phyloP scores from a whole-genome alignment of 2,329 filamentous ascomycete species.

The Hypoxylon sp. region DNA sequence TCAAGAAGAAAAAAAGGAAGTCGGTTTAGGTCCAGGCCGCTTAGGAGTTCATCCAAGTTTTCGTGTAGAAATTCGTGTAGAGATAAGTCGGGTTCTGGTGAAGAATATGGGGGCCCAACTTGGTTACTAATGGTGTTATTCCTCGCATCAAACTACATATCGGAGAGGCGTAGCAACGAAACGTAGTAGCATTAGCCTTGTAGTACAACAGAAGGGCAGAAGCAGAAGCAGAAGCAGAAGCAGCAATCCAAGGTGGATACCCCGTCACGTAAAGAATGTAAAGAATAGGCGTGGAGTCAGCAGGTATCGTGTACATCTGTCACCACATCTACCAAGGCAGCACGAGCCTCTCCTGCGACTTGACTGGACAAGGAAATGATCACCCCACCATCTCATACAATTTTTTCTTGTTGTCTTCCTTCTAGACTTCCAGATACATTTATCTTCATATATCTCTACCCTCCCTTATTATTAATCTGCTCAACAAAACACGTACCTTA shows the following conservation, averaged over 20 bases:
- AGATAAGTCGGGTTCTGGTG: constrained; percentile 9
- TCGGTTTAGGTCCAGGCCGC: neutral
- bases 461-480: neutral
- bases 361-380: constrained; percentile 25
- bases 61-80: neutral
- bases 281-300: constrained; percentile 16
- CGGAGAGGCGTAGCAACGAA: neutral
- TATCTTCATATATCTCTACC: neutral
- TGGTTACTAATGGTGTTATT: neutral
- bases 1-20: neutral
- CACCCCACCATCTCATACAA: constrained; percentile 32
- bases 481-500: constrained; percentile 2
- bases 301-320: neutral
- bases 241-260: constrained; percentile 10
- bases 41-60: neutral
- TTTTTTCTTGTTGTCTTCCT: constrained; percentile 9
- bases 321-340: constrained; percentile 13
- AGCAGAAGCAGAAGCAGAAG: constrained; percentile 16
- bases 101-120: constrained; percentile 4
- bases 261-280: neutral
- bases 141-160: neutral
- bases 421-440: constrained; percentile 11
- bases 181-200: constrained; percentile 1
- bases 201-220: neutral
- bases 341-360: constrained; percentile 32